Base-by-base conservation (phyloP, 257 asterid species). In the Nicotiana obtusifolia region DNA sequence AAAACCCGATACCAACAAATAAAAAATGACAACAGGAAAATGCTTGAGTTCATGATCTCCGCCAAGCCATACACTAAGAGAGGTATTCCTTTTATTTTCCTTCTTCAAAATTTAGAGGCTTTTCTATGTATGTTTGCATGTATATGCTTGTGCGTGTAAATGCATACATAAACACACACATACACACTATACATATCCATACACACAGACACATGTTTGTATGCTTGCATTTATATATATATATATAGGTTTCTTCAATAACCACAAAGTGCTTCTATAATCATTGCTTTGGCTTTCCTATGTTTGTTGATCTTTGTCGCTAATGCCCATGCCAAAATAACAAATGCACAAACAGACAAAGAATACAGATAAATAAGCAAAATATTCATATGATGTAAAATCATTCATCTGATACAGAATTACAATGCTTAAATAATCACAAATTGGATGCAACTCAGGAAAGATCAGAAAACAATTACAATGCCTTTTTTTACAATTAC, bases 401-500 rank as follows among this genome's bases (percentile, higher is more conserved):
- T 37, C 44, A 37, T 37, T 5, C 44, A 37, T 37, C 10, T 37
- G 9, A 37, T 37, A 37, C 8, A 37, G 47, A 37, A 37, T 37
- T 37, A 37, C 10, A 37, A 7, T 37, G 47, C 47, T 37, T 7
- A 37, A 37, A 37, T 37, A 37, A 37, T 37, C 47, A 37, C 47
- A 37, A 37, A 37, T 1, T 37, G 47, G 59, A 53, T 10, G 31
- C 10, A 68, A 9, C 41, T 33, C 30, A 28, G 16, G 1, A n/a
- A 77, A 77, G n/a, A 41, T 20, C 33, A 77, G 54, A 77, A 33
- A n/a, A n/a, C 33, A 56, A n/a, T 20, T n/a, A n/a, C n/a, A n/a
- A 53, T 2, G 15, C 5, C 49, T 41, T 69, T 69, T 33, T 78
- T 62, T 62, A 79, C 82, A 79, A 62, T 79, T 79, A 62, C 44